phyloP scores from a whole-genome alignment of 2,329 filamentous ascomycete genomes.

The Ceratocystis cacaofunesta region DNA sequence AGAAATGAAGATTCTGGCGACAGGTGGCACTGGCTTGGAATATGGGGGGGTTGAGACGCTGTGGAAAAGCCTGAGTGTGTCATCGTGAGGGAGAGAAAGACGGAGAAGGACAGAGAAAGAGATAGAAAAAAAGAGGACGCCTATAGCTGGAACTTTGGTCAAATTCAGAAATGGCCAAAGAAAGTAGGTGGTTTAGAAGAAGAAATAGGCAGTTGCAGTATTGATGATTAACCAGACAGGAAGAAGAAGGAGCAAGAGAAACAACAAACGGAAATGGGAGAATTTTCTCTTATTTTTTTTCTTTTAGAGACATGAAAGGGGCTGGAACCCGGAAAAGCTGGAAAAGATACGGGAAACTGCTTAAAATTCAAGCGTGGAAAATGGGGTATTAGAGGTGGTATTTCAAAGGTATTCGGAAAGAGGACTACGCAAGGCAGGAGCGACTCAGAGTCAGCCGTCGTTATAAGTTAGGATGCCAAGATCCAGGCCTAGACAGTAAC shows the following conservation, averaged over 20 bases:
- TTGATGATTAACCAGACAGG: not conserved
- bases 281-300: not conserved
- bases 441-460: not conserved
- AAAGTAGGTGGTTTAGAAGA: not conserved
- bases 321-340: not conserved
- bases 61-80: not conserved
- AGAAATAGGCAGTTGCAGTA: not conserved
- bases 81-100: slow-evolving; percentile 4
- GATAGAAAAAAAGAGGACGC: not conserved
- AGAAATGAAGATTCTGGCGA: slow-evolving; percentile 9
- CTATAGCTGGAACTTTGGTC: not conserved
- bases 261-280: not conserved
- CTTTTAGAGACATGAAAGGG: not conserved
- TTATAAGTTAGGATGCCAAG: not conserved
- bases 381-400: not conserved
- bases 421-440: not conserved
- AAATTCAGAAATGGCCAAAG: not conserved
- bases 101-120: not conserved
- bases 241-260: slow-evolving; percentile 1
- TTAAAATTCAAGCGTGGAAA: not conserved
- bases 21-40: not conserved
- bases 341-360: not conserved
- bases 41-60: not conserved
- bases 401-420: not conserved
- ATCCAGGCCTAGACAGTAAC: not conserved